Base-by-base conservation (phyloP, 371 early-diverging fungal species). In the Mucor piriformis region DNA sequence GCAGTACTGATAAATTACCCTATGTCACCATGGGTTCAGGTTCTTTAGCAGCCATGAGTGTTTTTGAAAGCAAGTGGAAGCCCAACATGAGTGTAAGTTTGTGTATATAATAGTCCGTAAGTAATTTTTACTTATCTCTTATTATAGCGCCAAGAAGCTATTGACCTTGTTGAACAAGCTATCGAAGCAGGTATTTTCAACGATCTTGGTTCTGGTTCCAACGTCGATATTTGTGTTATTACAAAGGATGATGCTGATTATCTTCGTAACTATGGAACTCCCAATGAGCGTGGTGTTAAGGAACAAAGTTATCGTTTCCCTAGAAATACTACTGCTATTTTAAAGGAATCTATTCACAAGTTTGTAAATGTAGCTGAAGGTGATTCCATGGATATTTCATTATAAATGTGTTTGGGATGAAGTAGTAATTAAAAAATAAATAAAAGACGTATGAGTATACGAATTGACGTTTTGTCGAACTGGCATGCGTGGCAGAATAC, bases 131-230 rank as follows among this genome's bases (percentile, higher is more conserved):
- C 11, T 25, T 25, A 24, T 3, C 25, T 27, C 3, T 18, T 5
- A 15, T 35, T 23, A 32, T 75, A 92, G 91, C 87, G 94, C 57
- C 91, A 97, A 56, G 95, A 96, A 56, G 99, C 96, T 6, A 89
- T 98, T 50, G 88, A 89, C 24, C 70, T 99, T 44, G 99, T 97
- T 25, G 85, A 88, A 64, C 92, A 94, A 57, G 98, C 99, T 42
- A 95, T 99, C 64, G 89, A 94, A 76, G 95, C 99, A 25, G 99
- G 99, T 85, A 95, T 99, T 63, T 94, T 97, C 76, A 99, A 99
- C 78, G 99, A 99, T 82, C 81, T 99, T 48, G 99, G 99, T 66
- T 99, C 99, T 44, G 99, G 99, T 63, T 94, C 94, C 27, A 98
- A 98, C 74, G 97, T 99, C 60, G 99, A 99, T 83, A 90, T 98